These are phyloP conservation scores for Phylloboletellus chloephorus DNA, from an alignment of 1,284 basidiomycete species.

Conservation along the genomic window DNA sequence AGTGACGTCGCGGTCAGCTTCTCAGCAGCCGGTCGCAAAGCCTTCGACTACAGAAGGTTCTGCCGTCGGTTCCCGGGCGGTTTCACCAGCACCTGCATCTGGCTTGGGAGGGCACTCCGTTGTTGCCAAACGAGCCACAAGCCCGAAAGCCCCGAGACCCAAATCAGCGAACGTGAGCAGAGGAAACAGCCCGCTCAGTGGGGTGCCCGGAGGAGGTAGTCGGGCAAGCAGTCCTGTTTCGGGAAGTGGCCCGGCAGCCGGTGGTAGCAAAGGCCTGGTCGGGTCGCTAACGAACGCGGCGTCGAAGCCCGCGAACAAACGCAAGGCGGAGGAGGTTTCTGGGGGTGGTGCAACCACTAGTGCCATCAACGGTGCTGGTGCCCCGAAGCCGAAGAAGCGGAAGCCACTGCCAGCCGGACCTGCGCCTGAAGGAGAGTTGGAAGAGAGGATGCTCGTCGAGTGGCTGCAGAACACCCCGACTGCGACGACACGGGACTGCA, in stretches of 20 bases:
- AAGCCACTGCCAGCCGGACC: slow-evolving; percentile 42
- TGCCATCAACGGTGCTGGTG: slow-evolving; percentile 29
- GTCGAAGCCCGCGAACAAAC: slow-evolving; percentile 45
- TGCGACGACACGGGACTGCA: slow-evolving; percentile 68
- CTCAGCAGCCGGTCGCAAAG: slow-evolving; percentile 31
- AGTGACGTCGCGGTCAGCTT: slow-evolving; percentile 28
- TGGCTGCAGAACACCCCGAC: slow-evolving; percentile 63
- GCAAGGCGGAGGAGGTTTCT: slow-evolving; percentile 57
- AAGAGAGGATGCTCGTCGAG: slow-evolving; percentile 60
- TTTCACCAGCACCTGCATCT: slow-evolving; percentile 50
- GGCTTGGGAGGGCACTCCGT: slow-evolving; percentile 63
- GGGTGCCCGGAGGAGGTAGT: slow-evolving; percentile 34
- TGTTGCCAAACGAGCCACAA: slow-evolving; percentile 78
- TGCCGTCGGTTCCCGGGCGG: slow-evolving; percentile 44
- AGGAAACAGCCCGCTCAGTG: slow-evolving; percentile 49
- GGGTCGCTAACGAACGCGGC: slow-evolving; percentile 29
- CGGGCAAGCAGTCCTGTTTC: slow-evolving; percentile 39
- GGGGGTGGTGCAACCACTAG: slow-evolving; percentile 28
- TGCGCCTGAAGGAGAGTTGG: slow-evolving; percentile 50
- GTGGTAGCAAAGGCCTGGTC: slow-evolving; percentile 25
- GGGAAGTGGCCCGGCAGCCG: slow-evolving; percentile 39
- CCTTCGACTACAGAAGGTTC: slow-evolving; percentile 30
- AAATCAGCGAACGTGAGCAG: slow-evolving; percentile 44
- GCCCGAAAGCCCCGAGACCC: slow-evolving; percentile 60
- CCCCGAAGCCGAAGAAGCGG: slow-evolving; percentile 62